Evolutionary conservation across 257 asterid species (phyloP), one percentile per base, ranked within the genome.

Genomic region (Rhazya stricta): DNA sequence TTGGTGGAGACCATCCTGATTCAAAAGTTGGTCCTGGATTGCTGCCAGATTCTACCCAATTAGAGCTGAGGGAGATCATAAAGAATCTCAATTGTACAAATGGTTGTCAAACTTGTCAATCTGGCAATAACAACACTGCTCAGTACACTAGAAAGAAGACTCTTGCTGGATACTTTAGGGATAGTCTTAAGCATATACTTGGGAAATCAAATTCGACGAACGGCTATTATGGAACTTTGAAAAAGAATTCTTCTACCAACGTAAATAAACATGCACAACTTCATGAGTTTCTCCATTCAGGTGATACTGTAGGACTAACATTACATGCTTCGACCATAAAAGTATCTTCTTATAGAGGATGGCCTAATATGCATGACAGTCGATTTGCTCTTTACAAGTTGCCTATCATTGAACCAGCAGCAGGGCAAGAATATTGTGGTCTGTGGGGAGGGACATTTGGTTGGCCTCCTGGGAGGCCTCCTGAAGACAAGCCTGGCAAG

Each of bases 401-500:
- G 87, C 94, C 92, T 36, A 50, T 89, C 58, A 78, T 81, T 77
- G 75, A 85, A 37, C 91, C 96, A 58, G 73, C 72, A 72, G 81
- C 75, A 9, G 86, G 84, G 43, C 89, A 83, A 30, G 93, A 92
- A 63, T 89, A 80, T 81, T 86, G 93, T 50, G 98, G 98, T 79
- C 62, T 92, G 58, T 92, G 97, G 97, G 98, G 96, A 66, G 98
- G 97, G 43, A 89, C 91, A 43, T 92, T 91, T 69, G 97, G 98
- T 76, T 91, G 97, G 98, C 98, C 98, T 53, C 96, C 94, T 0
- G 96, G 96, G 71, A 83, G 62, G 74, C 89, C 85, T 36, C 67
- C 87, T 39, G 92, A 90, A 67, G 96, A 91, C 79, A 92, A 89
- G 83, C 93, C 89, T 21, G 94, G 96, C 39, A 91, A 88, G 78